Percentiles rank a stretch among this genome's conserved stretches.
Conservation (phyloP, 257 asterid genomes). For the Galeopsis tetrahit region DNA sequence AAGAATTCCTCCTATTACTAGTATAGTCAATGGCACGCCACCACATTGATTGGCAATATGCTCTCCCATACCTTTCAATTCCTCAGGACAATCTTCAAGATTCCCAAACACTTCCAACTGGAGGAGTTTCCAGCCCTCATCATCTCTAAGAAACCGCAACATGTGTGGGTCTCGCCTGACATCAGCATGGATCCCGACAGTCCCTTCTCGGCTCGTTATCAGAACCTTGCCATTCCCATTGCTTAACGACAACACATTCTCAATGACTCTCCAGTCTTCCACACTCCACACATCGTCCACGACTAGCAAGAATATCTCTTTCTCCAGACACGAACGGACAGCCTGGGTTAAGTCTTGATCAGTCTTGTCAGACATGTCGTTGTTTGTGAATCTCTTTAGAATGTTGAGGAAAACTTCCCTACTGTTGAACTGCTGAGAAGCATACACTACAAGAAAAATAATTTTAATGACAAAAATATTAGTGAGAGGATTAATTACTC, state of each 20-base stretch:
- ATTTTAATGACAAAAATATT: too few relatives aligned
- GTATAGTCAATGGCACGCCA: constrained; percentile 14
- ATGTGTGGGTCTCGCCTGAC: too few relatives aligned
- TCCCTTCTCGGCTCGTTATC: neutral
- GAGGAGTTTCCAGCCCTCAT: constrained; percentile 23
- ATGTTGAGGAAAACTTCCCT: constrained; percentile 32
- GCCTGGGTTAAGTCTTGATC: constrained; percentile 28
- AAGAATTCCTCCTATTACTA: constrained; percentile 22
- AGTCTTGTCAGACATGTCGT: neutral
- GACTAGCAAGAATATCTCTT: neutral
- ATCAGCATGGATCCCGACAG: too few relatives aligned
- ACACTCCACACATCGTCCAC: constrained; percentile 16
- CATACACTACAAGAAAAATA: too few relatives aligned
- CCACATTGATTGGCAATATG: neutral
- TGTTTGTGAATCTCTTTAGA: constrained; percentile 13
- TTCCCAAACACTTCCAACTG: constrained; percentile 7
- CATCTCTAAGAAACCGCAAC: too few relatives aligned
- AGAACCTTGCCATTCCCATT: neutral
- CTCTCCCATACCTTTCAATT: neutral
- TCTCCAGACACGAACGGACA: neutral
- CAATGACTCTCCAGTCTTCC: neutral
- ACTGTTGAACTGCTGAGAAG: constrained; percentile 33
- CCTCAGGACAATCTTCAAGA: neutral
- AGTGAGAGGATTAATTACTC: too few relatives aligned
- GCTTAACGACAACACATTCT: neutral